These are phyloP conservation scores for Dendrostoma leiphaemia DNA, from an alignment of 2,329 filamentous ascomycete species.

Conservation along the genomic window DNA sequence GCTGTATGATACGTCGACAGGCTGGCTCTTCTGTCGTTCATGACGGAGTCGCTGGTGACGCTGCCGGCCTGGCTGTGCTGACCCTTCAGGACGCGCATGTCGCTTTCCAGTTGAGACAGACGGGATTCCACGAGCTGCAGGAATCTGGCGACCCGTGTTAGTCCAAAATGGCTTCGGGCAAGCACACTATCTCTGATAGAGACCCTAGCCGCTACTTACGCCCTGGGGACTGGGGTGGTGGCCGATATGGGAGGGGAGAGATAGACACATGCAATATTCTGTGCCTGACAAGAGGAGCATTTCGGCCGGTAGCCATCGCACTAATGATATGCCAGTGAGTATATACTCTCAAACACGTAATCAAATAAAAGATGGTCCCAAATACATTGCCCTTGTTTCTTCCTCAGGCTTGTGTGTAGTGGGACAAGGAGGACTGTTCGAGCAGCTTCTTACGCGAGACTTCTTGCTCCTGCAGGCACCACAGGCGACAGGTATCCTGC, in stretches of 20 bases:
- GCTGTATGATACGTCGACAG: neutral
- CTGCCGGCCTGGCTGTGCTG: conserved; percentile 9
- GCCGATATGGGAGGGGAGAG: conserved; percentile 15
- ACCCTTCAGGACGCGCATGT: conserved; percentile 10
- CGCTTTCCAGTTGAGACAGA: conserved; percentile 15
- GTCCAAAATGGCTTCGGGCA: too few relatives aligned
- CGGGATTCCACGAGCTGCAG: conserved; percentile 16
- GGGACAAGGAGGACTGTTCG: too few relatives aligned
- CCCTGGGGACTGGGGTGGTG: conserved; percentile 16
- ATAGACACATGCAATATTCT: conserved; percentile 17
- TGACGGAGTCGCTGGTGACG: conserved; percentile 1
- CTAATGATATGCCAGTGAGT: too few relatives aligned
- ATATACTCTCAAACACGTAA: too few relatives aligned
- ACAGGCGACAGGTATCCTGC: conserved; percentile 17
- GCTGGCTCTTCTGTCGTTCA: conserved; percentile 2
- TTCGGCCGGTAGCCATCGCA: conserved; percentile 19
- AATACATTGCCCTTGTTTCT: neutral
- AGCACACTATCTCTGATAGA: neutral
- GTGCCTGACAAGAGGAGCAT: conserved; percentile 15
- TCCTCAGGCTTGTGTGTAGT: too few relatives aligned
- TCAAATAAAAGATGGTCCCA: too few relatives aligned
- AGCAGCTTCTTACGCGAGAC: conserved; percentile 17
- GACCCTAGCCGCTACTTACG: too few relatives aligned
- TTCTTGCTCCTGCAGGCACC: conserved; percentile 18
- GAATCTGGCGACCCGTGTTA: neutral